Evolutionary conservation across 2,329 filamentous ascomycete genomes (phyloP).

Genomic region (Colletotrichum sp.): DNA sequence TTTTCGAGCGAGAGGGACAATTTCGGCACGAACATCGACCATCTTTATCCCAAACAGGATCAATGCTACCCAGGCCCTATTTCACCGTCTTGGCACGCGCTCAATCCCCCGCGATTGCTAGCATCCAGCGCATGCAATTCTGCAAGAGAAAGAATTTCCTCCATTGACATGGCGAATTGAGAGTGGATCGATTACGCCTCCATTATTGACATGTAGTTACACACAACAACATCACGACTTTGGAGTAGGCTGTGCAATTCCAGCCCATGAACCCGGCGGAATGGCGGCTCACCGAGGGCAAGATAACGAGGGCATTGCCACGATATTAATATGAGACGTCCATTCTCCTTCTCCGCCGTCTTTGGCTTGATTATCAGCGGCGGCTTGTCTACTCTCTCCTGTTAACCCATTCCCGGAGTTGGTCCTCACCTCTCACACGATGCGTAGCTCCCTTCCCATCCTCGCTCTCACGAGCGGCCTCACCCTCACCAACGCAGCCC

Average conservation of each 20-base stretch:
- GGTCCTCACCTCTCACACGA: neutral
- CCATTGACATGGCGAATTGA: neutral
- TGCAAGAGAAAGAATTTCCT: neutral
- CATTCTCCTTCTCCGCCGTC: neutral
- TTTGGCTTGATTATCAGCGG: neutral
- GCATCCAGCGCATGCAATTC: neutral
- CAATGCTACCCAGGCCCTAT: neutral
- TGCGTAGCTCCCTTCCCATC: neutral
- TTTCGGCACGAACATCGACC: neutral
- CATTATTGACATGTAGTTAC: neutral
- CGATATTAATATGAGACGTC: neutral
- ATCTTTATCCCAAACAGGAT: neutral
- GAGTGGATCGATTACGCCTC: neutral
- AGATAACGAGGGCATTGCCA: neutral
- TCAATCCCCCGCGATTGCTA: neutral
- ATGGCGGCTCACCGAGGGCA: neutral
- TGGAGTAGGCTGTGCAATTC: neutral
- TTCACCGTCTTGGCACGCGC: conserved; percentile 7
- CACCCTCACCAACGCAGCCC: neutral
- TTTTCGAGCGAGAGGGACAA: neutral
- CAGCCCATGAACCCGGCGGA: neutral
- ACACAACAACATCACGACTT: neutral
- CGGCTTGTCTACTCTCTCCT: neutral
- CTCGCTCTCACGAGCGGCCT: neutral
- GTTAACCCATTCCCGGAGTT: neutral